Percentiles rank a stretch among this genome's conserved stretches.
These are phyloP conservation scores for Ogataea parapolymorpha DNA, from an alignment of 805 yeast species.

Conservation along the genomic window DNA sequence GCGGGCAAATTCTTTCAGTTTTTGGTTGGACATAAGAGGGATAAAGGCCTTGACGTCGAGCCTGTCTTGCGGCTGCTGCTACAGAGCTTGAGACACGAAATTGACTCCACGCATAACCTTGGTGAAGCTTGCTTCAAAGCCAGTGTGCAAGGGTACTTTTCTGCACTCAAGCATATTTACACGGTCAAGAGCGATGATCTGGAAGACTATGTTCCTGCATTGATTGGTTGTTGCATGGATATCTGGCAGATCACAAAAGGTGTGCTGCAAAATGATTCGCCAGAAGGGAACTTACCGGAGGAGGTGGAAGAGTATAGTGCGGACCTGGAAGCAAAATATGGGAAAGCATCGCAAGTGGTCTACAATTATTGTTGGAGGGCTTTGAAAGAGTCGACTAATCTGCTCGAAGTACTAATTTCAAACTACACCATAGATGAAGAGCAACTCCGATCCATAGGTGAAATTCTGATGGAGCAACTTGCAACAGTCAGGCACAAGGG, in stretches of 20 bases:
- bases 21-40: conserved; percentile 34
- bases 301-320: conserved; percentile 37
- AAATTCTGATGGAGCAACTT: conserved; percentile 60
- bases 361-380: conserved; percentile 80
- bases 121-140: conserved; percentile 42
- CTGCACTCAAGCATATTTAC: conserved; percentile 46
- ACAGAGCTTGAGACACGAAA: conserved; percentile 31
- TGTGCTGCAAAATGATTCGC: conserved; percentile 63
- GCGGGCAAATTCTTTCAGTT: conserved; percentile 69
- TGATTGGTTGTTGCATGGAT: conserved; percentile 11
- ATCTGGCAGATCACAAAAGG: conserved; percentile 46
- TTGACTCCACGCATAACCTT: conserved; percentile 37
- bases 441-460: conserved; percentile 42
- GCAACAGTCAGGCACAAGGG: conserved; percentile 83
- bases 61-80: conserved; percentile 34
- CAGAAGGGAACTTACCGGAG: conserved; percentile 61
- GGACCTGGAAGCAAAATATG: conserved; percentile 31
- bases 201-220: conserved; percentile 3
- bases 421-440: conserved; percentile 30
- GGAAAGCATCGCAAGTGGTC: conserved; percentile 43
- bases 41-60: conserved; percentile 16
- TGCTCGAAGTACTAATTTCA: conserved; percentile 47
- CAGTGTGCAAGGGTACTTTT: conserved; percentile 69
- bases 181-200: conserved; percentile 2
- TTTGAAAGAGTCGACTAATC: conserved; percentile 65